Percentiles rank a stretch among this genome's conserved stretches.
phyloP scores from a whole-genome alignment of 1,284 basidiomycete species.

The Inonotus hispidus region DNA sequence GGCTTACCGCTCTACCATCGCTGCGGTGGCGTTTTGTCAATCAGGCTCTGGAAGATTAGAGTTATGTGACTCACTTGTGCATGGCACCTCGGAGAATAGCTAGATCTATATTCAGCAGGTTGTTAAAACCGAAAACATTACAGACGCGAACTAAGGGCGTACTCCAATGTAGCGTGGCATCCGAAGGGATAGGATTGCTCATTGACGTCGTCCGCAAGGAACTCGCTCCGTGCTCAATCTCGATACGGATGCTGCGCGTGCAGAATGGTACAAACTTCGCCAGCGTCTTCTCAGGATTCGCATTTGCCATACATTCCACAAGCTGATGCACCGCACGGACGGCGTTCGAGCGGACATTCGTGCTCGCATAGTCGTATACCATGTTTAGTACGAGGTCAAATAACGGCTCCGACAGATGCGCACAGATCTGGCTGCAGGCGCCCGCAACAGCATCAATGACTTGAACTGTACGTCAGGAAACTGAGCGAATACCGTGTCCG shows the following conservation, averaged over 20 bases:
- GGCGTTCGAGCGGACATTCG: constrained; percentile 77
- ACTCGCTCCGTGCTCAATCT: constrained; percentile 84
- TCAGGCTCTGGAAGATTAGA: background rate
- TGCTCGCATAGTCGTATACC: constrained; percentile 73
- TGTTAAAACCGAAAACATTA: constrained; percentile 7
- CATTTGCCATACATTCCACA: constrained; percentile 82
- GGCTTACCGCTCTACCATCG: constrained; percentile 56
- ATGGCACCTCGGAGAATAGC: constrained; percentile 64
- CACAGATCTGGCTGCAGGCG: constrained; percentile 74
- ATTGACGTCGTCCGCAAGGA: constrained; percentile 79
- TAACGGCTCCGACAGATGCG: constrained; percentile 76
- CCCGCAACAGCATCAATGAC: constrained; percentile 64
- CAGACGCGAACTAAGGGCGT: constrained; percentile 26
- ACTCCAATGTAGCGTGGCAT: constrained; percentile 90
- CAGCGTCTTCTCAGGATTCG: constrained; percentile 72
- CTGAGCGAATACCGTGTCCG: background rate
- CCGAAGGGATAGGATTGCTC: constrained; percentile 67
- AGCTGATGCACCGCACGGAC: constrained; percentile 85
- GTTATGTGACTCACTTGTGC: constrained; percentile 52
- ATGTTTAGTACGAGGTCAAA: constrained; percentile 81
- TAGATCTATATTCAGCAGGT: constrained; percentile 39
- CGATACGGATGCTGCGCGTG: constrained; percentile 62
- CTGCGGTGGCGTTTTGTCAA: constrained; percentile 38
- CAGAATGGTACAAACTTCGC: constrained; percentile 75
- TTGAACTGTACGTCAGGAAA: constrained; percentile 39